Evolutionary conservation across 129 eudicot species (phyloP), one percentile per base, ranked within the genome.

Genomic region (Pulicaria dysenterica): DNA sequence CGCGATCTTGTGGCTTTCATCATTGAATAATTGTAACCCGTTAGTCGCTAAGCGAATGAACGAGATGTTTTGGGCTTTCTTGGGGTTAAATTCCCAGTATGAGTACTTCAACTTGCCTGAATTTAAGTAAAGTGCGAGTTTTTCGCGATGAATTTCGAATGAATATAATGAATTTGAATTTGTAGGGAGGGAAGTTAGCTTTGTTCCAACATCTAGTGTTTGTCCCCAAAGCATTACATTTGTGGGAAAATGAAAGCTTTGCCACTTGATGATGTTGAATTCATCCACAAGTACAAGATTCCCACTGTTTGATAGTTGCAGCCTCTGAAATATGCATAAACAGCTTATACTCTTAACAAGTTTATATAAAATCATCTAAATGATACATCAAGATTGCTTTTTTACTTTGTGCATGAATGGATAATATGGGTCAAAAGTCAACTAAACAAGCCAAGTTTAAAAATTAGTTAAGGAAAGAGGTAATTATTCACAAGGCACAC

Each of bases 191-290:
- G 97, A 84, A 31, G 92, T 90, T 65, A 95, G 81, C 69, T 81
- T 83, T 13, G 99, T 94, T 57, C 71, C 83, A 9, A 87, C 93
- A 50, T 86, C 81, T 43, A 94, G 73, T 74, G 85, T 84, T 67
- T 94, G 99, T 6, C 99, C 97, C 89, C 84, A 81, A 11, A 94
- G 86, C 92, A 94, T 84, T 41, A 86, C 72, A 72, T 90, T 78
- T 41, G 99, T 94, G 3, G 99, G 99, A 74, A 88, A 94, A 78
- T 90, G 92, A 85, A 94, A 94, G 75, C 91, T 94, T 72, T 94
- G 99, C 99, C 99, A 94, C 74, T 83, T 90, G 50, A 88, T 86
- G 50, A 51, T 43, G 78, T 84, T 76, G 58, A 69, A 39, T 24
- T 69, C 85, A 75, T 90, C 91, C 14, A 86, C 85, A 14, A 94